phyloP scores from a whole-genome alignment of 805 yeast species.

The Candida fluviatilis region DNA sequence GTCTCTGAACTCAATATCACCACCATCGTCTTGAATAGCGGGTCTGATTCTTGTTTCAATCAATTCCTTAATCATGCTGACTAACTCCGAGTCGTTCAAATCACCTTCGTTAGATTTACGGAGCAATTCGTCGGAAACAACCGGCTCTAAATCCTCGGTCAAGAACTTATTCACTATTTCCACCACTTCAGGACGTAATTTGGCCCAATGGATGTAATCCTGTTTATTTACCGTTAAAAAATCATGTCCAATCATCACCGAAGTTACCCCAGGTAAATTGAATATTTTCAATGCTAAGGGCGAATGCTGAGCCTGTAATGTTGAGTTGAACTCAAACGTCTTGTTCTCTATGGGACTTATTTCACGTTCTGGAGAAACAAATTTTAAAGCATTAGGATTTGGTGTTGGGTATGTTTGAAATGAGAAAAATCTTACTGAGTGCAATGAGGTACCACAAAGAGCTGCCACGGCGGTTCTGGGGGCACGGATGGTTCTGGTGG shows the following conservation, averaged over 20 bases:
- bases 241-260: slow-evolving; percentile 70
- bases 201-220: slow-evolving; percentile 57
- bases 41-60: slow-evolving; percentile 70
- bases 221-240: slow-evolving; percentile 71
- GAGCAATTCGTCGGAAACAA: slow-evolving; percentile 36
- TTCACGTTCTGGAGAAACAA: slow-evolving; percentile 45
- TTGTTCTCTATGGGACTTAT: slow-evolving; percentile 44
- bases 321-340: slow-evolving; percentile 50
- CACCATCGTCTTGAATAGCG: slow-evolving; percentile 73
- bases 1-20: slow-evolving; percentile 63
- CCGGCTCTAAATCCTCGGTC: slow-evolving; percentile 35
- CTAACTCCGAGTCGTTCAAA: slow-evolving; percentile 61
- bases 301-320: slow-evolving; percentile 55
- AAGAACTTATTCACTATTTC: slow-evolving; percentile 54
- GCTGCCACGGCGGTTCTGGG: not conserved
- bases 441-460: slow-evolving; percentile 1
- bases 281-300: slow-evolving; percentile 62
- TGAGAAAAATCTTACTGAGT: slow-evolving; percentile 27
- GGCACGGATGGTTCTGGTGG: not conserved
- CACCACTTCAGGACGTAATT: slow-evolving; percentile 52
- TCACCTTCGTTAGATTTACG: slow-evolving; percentile 39
- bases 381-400: slow-evolving; percentile 71
- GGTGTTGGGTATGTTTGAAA: slow-evolving; percentile 60
- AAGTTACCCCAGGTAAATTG: slow-evolving; percentile 59
- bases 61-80: slow-evolving; percentile 63